These are phyloP conservation scores for Boletus vermiculosoides DNA, from an alignment of 768 basidiomycete genomes.

Conservation along the genomic window DNA sequence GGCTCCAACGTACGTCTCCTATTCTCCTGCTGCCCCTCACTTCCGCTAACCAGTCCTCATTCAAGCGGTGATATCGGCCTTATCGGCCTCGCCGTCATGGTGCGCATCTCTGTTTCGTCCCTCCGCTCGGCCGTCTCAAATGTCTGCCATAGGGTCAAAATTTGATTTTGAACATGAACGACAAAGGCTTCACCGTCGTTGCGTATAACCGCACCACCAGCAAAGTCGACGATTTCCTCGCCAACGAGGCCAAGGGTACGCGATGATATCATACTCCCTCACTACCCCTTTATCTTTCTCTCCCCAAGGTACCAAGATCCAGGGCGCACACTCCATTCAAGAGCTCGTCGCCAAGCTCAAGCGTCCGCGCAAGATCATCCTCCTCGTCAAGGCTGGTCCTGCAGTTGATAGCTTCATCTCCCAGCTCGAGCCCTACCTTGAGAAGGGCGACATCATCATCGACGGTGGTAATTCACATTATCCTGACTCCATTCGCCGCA, in stretches of 20 bases:
- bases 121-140: slow-evolving; percentile 9
- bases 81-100: slow-evolving; percentile 99
- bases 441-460: slow-evolving; percentile 97
- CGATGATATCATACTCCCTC: slow-evolving; percentile 29
- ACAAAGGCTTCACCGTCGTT: slow-evolving; percentile 97
- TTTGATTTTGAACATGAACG: slow-evolving; percentile 97
- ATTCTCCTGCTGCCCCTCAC: slow-evolving; percentile 4
- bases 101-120: slow-evolving; percentile 36
- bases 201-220: slow-evolving; percentile 96
- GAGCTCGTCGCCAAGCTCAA: slow-evolving; percentile 93
- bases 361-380: slow-evolving; percentile 93
- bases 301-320: slow-evolving; percentile 81
- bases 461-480: slow-evolving; percentile 99
- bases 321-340: slow-evolving; percentile 91
- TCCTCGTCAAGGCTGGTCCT: slow-evolving; percentile 96
- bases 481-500: slow-evolving; percentile 95
- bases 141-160: slow-evolving; percentile 76
- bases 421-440: slow-evolving; percentile 86
- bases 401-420: slow-evolving; percentile 96
- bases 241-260: slow-evolving; percentile 95
- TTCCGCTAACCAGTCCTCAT: slow-evolving; percentile 18
- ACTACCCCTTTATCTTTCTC: slow-evolving; percentile 20
- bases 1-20: slow-evolving; percentile 50
- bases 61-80: slow-evolving; percentile 94
- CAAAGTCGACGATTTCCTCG: slow-evolving; percentile 95